These are phyloP conservation scores for Pseudogymnoascus sp. DNA, from an alignment of 2,329 filamentous ascomycete genomes.

Conservation along the genomic window DNA sequence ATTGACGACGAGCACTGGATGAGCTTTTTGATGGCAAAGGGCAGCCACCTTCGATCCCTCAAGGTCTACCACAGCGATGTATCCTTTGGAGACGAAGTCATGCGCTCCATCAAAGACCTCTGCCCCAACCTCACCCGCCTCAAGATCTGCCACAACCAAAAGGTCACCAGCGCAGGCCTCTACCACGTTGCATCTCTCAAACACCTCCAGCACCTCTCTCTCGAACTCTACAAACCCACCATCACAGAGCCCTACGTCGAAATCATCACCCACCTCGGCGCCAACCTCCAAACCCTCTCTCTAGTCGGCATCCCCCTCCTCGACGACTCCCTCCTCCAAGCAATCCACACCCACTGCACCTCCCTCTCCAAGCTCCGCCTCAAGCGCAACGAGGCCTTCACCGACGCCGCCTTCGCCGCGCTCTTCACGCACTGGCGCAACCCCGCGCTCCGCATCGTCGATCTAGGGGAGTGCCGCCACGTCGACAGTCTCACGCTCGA, in stretches of 20 bases:
- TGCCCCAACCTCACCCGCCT: constrained; percentile 66
- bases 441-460: constrained; percentile 59
- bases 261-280: constrained; percentile 56
- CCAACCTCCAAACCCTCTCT: constrained; percentile 67
- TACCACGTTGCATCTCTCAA: constrained; percentile 54
- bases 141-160: constrained; percentile 76
- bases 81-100: constrained; percentile 66
- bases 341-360: constrained; percentile 63
- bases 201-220: constrained; percentile 65
- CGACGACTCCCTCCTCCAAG: constrained; percentile 62
- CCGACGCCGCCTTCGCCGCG: constrained; percentile 63
- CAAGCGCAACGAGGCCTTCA: constrained; percentile 67
- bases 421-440: constrained; percentile 76
- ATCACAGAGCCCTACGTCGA: constrained; percentile 51
- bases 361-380: constrained; percentile 71
- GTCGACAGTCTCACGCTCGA: constrained; percentile 63
- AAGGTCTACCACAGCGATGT: constrained; percentile 80
- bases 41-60: constrained; percentile 56
- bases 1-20: constrained; percentile 71
- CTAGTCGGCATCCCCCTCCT: constrained; percentile 60
- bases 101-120: constrained; percentile 52
- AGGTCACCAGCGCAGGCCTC: constrained; percentile 60
- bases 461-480: constrained; percentile 71
- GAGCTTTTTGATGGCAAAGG: constrained; percentile 59
- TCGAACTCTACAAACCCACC: constrained; percentile 55